phyloP scores from a whole-genome alignment of 108 stramenopile species.

The Aurantiochytrium sp. region DNA sequence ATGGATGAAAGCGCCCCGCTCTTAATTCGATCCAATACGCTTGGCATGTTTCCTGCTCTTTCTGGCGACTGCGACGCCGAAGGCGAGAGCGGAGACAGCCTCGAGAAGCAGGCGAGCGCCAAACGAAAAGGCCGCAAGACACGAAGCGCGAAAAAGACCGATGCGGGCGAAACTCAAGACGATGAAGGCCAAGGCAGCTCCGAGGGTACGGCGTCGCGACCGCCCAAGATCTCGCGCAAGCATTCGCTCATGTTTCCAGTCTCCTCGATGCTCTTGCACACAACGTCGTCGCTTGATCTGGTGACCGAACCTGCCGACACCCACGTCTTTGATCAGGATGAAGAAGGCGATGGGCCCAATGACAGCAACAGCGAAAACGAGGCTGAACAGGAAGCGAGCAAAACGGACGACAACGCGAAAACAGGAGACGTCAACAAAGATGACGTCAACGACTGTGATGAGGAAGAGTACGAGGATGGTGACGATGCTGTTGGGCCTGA shows the following conservation, averaged over 20 bases:
- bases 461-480: neutral
- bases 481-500: neutral
- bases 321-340: neutral
- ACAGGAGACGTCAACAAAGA: neutral
- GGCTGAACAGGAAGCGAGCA: too few species aligned
- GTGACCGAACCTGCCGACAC: neutral
- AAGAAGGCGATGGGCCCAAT: too few species aligned
- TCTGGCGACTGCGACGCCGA: neutral
- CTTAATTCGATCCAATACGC: neutral
- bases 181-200: neutral
- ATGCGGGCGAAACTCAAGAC: neutral
- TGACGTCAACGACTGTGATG: neutral
- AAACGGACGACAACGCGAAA: too few species aligned
- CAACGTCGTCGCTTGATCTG: neutral
- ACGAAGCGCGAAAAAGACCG: neutral
- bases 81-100: neutral
- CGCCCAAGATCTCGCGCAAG: neutral
- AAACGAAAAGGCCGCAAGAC: neutral
- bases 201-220: neutral
- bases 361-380: too few species aligned
- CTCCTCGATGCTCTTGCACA: neutral
- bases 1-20: neutral
- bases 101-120: neutral
- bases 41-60: neutral
- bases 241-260: neutral